These are phyloP conservation scores for Alternaria triticimaculans DNA, from an alignment of 2,329 filamentous ascomycete genomes.

Conservation along the genomic window DNA sequence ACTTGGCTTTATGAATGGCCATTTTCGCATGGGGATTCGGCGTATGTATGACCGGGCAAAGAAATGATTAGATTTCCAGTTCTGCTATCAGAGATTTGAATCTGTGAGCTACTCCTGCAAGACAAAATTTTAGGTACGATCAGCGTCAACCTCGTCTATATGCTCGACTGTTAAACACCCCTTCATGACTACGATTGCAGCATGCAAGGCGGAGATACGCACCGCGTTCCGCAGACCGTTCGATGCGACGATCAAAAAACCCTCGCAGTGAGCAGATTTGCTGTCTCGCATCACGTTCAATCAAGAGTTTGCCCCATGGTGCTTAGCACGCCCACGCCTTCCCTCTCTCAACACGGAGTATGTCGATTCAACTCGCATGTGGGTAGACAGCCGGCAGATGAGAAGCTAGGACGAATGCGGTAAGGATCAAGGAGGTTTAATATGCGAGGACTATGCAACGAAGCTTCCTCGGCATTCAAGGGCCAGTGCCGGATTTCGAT, in stretches of 20 bases:
- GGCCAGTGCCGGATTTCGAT: background rate
- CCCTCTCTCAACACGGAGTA: slow-evolving; percentile 16
- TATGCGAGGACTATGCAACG: slow-evolving; percentile 20
- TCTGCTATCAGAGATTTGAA: background rate
- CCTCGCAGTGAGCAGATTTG: background rate
- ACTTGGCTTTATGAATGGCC: background rate
- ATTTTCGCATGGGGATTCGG: background rate
- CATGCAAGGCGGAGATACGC: background rate
- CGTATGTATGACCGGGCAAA: background rate
- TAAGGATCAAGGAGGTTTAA: slow-evolving; percentile 17
- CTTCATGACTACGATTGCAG: background rate
- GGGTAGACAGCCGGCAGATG: slow-evolving; percentile 18
- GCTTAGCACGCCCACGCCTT: slow-evolving; percentile 8
- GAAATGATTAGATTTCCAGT: background rate
- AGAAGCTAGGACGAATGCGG: slow-evolving; percentile 10
- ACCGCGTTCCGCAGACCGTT: background rate
- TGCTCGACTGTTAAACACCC: background rate
- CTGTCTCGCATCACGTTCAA: background rate
- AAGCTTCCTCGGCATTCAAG: slow-evolving; percentile 4
- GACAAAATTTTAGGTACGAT: background rate
- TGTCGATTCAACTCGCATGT: slow-evolving; percentile 9
- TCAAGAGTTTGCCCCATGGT: slow-evolving; percentile 6
- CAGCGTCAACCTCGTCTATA: background rate
- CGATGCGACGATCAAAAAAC: background rate
- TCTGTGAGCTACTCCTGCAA: background rate